Evolutionary conservation across 305 asterid species (phyloP), one percentile per base, ranked within the genome.

Genomic region (Lippia alba): DNA sequence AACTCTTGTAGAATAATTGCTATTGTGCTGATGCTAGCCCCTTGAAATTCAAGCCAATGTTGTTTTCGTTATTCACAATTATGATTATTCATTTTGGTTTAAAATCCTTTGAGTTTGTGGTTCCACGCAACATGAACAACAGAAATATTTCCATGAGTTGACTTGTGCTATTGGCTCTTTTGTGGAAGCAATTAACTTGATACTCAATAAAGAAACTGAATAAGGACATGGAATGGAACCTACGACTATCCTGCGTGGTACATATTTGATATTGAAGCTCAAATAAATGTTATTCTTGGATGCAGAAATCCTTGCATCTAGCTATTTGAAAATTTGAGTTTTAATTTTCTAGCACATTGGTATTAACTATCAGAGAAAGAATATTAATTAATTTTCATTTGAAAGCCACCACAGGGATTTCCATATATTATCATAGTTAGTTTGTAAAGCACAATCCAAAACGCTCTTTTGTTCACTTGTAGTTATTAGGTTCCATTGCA

Each of bases 401-500:
- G 61, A 64, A 78, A 56, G 49, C 55, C 44, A 36, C 50, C 48
- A n/a, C 16, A 61, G 12, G 44, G 10, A 33, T 44, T 70, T 62
- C 48, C 19, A 18, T 59, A 20, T 50, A 32, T 51, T 14, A 30
- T 51, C 65, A 30, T 32, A 4, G 45, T 18, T 64, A 39, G 33
- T 50, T 67, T 72, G 64, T 70, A 51, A 64, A 67, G 41, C 51
- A 54, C 67, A 58, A 58, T 32, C 54, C 15, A 71, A 63, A 56
- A 12, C 56, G 40, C 64, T 66, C 11, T 70, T 76, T 70, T 75
- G 41, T 77, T 58, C 39, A 71, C 75, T 62, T 86, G 82, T 78
- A 94, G 97, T 55, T 85, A 79, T 75, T 87, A 72, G 97, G 96
- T 71, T 73, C 83, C 65, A 80, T 94, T 74, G 89, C 86, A 39